phyloP scores from a whole-genome alignment of 2,329 filamentous ascomycete species.

The Verruconis gallopava region DNA sequence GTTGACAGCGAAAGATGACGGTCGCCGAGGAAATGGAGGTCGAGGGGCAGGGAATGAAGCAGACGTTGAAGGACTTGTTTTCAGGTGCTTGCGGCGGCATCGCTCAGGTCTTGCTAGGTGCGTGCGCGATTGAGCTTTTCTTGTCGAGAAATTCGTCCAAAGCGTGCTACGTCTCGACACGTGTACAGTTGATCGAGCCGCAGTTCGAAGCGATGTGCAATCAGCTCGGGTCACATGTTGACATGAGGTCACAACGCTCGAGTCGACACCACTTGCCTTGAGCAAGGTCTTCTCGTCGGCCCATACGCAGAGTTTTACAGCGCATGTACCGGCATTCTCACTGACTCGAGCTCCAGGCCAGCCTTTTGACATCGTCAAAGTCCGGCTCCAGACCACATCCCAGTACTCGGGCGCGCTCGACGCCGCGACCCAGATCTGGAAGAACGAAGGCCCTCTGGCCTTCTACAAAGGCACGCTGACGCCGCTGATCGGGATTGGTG shows the following conservation, averaged over 20 bases:
- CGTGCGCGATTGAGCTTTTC: too few relatives aligned
- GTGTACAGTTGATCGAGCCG: too few relatives aligned
- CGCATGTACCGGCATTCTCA: neutral
- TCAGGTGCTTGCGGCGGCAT: slow-evolving; percentile 83
- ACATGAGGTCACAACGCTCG: too few relatives aligned
- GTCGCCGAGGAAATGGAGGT: slow-evolving; percentile 23
- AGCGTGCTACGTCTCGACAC: too few relatives aligned
- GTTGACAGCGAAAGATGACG: too few relatives aligned
- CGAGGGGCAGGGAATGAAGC: slow-evolving; percentile 22
- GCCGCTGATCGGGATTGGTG: slow-evolving; percentile 87
- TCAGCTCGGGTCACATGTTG: too few relatives aligned
- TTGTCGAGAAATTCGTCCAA: too few relatives aligned
- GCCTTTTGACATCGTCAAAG: slow-evolving; percentile 85
- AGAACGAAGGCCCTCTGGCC: slow-evolving; percentile 73
- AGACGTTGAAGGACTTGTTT: slow-evolving; percentile 72
- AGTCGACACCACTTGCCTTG: too few relatives aligned
- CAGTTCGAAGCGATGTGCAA: too few relatives aligned
- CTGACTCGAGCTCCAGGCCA: slow-evolving; percentile 41
- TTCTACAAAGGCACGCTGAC: slow-evolving; percentile 99
- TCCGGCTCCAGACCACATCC: slow-evolving; percentile 80
- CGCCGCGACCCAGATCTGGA: slow-evolving; percentile 66
- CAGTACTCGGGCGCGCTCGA: slow-evolving; percentile 70
- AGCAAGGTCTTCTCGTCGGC: too few relatives aligned
- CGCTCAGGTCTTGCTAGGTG: slow-evolving; percentile 87
- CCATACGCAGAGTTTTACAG: neutral